Base-by-base conservation (phyloP, 2,329 filamentous ascomycete genomes). In the Emmonsia crescens region DNA sequence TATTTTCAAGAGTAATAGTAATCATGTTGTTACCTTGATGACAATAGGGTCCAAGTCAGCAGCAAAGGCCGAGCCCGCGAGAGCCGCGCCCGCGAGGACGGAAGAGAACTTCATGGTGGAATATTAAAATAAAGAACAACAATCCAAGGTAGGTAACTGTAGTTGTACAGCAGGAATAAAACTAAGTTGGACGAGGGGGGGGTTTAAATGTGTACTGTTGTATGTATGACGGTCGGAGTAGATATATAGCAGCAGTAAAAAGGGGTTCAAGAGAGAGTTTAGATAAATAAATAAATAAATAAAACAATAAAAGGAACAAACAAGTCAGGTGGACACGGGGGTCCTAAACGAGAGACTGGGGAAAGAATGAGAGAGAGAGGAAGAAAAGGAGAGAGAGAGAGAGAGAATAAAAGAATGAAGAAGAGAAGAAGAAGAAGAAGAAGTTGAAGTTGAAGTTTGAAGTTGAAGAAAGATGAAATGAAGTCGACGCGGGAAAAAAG, bases 41-140 rank as follows among this genome's bases (percentile, higher is more conserved):
- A 81, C 76, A 65, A 83, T 82, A 31, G 77, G 72, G 64, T 80
- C 83, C 60, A 88, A 74, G 65, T 82, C 81, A 60, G 84, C 83
- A 66, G 76, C 77, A 68, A 77, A 61, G 31, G 62, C 48, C 5
- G 71, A 71, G 65, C 77, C 74, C 55, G 78, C 76, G 64, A 85
- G 75, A 68, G 80, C 80, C 64, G 82, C 78, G 66, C 80, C 76
- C 67, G 80, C 80, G 64, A 82, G 70, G 62, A 75, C 66, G 64
- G 74, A 76, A 68, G 75, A 82, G 70, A 73, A 76, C 76, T 77
- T 84, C 84, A 86, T 87, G 65, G 66, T 80, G 75, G 70, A n/a
- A 33, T 24, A 57, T 60, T 57, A 57, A 60, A 5, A 29, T 1
- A 5, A 3, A 16, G 3, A 49, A 16, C 21, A n/a, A n/a, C 24